phyloP scores from a whole-genome alignment of 2,329 filamentous ascomycete species.

The Pleomassaria siparia region DNA sequence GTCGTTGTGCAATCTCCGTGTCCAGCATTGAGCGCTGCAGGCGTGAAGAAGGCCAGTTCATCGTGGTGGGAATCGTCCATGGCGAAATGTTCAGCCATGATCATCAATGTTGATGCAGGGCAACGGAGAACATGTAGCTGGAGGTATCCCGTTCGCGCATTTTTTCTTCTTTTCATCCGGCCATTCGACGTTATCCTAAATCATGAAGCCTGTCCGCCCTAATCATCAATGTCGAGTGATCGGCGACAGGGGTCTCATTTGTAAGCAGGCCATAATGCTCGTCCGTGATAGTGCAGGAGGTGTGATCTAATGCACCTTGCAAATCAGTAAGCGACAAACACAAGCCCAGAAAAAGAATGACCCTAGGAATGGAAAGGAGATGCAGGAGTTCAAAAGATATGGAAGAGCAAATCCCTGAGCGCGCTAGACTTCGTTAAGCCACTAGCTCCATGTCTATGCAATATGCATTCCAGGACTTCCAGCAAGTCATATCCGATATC shows the following conservation, averaged over 20 bases:
- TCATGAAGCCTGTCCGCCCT: not conserved
- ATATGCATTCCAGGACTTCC: no score
- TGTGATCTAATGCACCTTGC: not conserved
- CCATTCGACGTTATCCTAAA: no score
- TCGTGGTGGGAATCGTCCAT: not conserved
- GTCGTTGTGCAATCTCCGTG: not conserved
- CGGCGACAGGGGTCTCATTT: not conserved
- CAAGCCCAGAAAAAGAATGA: not conserved
- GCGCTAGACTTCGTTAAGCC: no score
- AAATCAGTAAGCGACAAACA: not conserved
- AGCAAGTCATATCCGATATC: no score
- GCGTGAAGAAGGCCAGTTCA: not conserved
- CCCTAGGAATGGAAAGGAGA: not conserved
- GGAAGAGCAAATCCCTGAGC: no score
- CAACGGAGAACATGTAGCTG: not conserved
- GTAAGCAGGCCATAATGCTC: not conserved
- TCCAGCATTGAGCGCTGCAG: not conserved
- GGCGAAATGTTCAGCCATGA: not conserved
- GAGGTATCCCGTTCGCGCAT: not conserved
- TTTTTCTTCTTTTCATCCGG: no score
- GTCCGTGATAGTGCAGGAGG: not conserved
- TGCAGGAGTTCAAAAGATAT: not conserved
- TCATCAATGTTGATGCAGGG: not conserved
- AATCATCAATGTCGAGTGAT: conserved; percentile 1
- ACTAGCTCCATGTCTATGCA: no score